Conservation (phyloP, 176 grass and related monocot genomes). For the Phragmites australis region DNA sequence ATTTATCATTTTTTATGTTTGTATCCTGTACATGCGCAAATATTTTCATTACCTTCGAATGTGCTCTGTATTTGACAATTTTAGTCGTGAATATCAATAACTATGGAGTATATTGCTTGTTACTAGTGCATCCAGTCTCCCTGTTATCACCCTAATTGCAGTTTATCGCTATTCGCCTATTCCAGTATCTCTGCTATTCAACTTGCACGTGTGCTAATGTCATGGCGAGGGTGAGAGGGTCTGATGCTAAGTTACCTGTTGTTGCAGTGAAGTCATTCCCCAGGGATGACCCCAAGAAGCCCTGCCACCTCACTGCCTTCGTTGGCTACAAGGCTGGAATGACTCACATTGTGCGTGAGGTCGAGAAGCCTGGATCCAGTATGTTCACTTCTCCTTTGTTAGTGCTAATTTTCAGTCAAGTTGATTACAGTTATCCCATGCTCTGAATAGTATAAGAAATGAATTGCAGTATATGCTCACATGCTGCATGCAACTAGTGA, state of each 20-base stretch:
- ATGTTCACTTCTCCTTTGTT: neutral
- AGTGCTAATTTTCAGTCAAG: neutral
- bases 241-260: neutral
- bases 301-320: slow-evolving; percentile 82
- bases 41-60: no score
- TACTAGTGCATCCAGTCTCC: neutral
- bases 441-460: neutral
- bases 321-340: slow-evolving; percentile 98
- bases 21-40: neutral
- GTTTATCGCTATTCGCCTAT: neutral
- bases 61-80: neutral
- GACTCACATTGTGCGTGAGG: slow-evolving; percentile 98
- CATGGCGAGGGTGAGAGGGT: no score
- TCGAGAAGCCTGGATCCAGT: slow-evolving; percentile 81
- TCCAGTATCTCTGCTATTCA: neutral
- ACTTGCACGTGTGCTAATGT: no score
- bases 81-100: neutral
- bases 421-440: neutral
- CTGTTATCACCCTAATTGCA: neutral
- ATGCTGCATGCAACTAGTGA: no score
- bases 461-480: neutral
- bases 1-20: neutral
- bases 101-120: neutral
- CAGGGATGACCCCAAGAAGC: slow-evolving; percentile 65
- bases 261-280: slow-evolving; percentile 89